phyloP scores from a whole-genome alignment of 805 yeast genomes.

The Myxozyma nipponensis region DNA sequence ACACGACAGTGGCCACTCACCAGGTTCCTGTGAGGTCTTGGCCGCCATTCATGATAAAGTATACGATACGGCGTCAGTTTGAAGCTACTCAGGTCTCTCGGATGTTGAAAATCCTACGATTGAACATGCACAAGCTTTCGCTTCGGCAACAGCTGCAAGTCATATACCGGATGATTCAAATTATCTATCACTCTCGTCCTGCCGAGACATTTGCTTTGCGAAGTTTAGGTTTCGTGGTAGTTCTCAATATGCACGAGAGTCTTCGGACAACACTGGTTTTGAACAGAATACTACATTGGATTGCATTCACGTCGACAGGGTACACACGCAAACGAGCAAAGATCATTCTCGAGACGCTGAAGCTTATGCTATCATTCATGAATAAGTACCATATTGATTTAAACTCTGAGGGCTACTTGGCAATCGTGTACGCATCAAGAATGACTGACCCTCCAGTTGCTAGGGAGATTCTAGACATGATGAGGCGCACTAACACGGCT shows the following conservation, averaged over 20 bases:
- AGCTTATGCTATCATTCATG: neutral
- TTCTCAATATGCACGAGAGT: neutral
- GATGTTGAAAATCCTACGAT: slow-evolving; percentile 5
- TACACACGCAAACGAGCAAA: neutral
- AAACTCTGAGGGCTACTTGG: slow-evolving; percentile 13
- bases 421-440: slow-evolving; percentile 11
- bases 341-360: neutral
- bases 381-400: neutral
- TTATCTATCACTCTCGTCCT: slow-evolving; percentile 2
- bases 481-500: neutral
- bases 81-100: neutral
- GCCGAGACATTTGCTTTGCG: slow-evolving; percentile 1
- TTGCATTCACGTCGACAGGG: slow-evolving; percentile 5
- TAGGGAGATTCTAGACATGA: slow-evolving; percentile 7
- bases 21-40: slow-evolving; percentile 5
- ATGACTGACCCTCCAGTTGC: slow-evolving; percentile 8
- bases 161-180: slow-evolving; percentile 3
- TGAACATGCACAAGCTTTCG: slow-evolving; percentile 4
- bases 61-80: slow-evolving; percentile 6
- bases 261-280: slow-evolving; percentile 10
- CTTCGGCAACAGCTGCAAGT: slow-evolving; percentile 10
- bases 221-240: slow-evolving; percentile 5
- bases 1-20: slow-evolving; percentile 4
- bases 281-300: slow-evolving; percentile 8
- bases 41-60: slow-evolving; percentile 16